A percentile compares a stretch with the other conserved stretches of the same genome.
Evolutionary conservation across 768 basidiomycete genomes (phyloP).

Genomic region (Phanerochaete carnosa): DNA sequence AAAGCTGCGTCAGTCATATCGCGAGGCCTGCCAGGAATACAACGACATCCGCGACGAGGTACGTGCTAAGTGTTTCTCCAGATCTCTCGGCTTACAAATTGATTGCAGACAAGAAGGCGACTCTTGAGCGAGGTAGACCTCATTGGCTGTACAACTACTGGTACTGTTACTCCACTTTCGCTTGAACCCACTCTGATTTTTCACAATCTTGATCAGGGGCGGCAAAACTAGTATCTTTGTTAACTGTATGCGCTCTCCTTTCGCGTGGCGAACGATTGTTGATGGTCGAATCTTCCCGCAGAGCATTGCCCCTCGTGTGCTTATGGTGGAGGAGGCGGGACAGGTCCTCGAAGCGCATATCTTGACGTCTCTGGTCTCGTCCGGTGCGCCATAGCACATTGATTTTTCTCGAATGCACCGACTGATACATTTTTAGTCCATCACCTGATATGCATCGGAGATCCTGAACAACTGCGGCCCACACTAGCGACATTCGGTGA

Average conservation of each 20-base stretch:
- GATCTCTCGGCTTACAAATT: not conserved
- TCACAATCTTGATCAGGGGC: slow-evolving; percentile 43
- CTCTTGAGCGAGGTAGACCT: slow-evolving; percentile 55
- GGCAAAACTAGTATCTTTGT: slow-evolving; percentile 56
- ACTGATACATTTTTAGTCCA: slow-evolving; percentile 35
- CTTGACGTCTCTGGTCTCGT: slow-evolving; percentile 54
- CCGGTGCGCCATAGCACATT: slow-evolving; percentile 16
- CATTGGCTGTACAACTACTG: slow-evolving; percentile 77
- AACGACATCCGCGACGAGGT: slow-evolving; percentile 28
- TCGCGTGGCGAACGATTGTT: not conserved
- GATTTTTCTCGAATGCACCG: not conserved
- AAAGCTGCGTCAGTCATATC: slow-evolving; percentile 17
- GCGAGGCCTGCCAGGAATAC: slow-evolving; percentile 19
- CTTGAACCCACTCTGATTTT: not conserved
- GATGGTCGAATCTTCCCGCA: slow-evolving; percentile 19
- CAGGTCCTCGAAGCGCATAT: slow-evolving; percentile 82
- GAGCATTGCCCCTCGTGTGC: slow-evolving; percentile 56
- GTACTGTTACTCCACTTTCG: slow-evolving; percentile 29
- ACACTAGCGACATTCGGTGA: slow-evolving; percentile 60
- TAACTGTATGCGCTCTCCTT: slow-evolving; percentile 42
- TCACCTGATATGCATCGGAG: slow-evolving; percentile 78
- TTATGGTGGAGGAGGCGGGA: slow-evolving; percentile 79
- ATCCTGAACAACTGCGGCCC: slow-evolving; percentile 73
- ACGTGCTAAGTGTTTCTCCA: not conserved
- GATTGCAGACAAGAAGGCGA: slow-evolving; percentile 48